Evolutionary conservation across 2,329 filamentous ascomycete genomes (phyloP), one percentile per base, ranked within the genome.

Genomic region (Aureobasidium zeae): DNA sequence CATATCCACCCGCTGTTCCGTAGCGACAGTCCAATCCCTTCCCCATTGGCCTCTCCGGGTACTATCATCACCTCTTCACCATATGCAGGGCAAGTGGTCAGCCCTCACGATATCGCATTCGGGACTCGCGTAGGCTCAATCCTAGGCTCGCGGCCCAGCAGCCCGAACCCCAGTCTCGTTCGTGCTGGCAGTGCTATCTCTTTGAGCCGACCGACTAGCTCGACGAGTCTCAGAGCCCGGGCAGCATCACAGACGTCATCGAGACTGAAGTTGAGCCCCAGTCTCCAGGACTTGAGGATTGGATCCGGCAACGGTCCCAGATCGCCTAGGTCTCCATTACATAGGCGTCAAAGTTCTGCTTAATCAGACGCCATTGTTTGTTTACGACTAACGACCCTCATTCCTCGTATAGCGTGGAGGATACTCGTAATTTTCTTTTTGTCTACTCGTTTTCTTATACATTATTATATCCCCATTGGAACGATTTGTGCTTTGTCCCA

Each of bases 1-100:
- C 77, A 86, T 55, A 86, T 87, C 33, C 83, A 88, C 58, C 83
- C 83, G 7, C 70, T 88, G 3, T 87, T 88, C 66, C 73, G 83
- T 47, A 79, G 79, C 5, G 81, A 85, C 56, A 83, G 77, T 29
- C 80, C 80, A 0, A 72, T 69, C 1, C 81, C 81, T 6, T 78
- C 81, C 1, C 54, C 82, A 0, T 63, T 75, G 5, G 71, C 73
- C 1, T 83, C 80, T 0, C 78, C 81, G 0, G 80, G 81, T 0
- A 88, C 83, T 0, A 71, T 80, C 12, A 80, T 88, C 36, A 68
- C 77, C 9, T 83, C 82, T 0, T 79, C 82, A 2, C 82, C 82
- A 0, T 73, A 79, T 29, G 79, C 78, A 3, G 82, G 77, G 3
- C 74, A 79, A 51, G 64, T 81, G 13, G 74, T 86, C 12, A 38